Percentiles rank a stretch among this genome's conserved stretches.
Evolutionary conservation across 805 yeast genomes (phyloP).

Genomic region (Suhomyces kilbournensis): DNA sequence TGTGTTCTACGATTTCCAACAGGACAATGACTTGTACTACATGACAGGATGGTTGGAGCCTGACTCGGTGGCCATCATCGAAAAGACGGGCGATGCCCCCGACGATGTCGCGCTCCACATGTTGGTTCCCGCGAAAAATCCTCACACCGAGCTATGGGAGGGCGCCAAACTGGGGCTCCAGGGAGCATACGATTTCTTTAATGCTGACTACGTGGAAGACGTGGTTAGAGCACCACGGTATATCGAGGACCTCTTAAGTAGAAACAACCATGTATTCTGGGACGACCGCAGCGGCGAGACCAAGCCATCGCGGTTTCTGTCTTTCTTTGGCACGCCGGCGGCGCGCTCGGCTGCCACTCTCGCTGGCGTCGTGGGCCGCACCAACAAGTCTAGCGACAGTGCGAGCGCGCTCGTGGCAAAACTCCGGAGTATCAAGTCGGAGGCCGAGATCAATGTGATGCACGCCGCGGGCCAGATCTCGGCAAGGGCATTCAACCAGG

Average conservation of each 20-base stretch:
- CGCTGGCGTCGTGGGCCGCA: constrained; percentile 18
- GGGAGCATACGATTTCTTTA: constrained; percentile 80
- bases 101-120: constrained; percentile 63
- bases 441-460: constrained; percentile 74
- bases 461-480: constrained; percentile 80
- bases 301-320: constrained; percentile 12
- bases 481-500: constrained; percentile 78
- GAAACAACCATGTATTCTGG: constrained; percentile 52
- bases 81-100: constrained; percentile 48
- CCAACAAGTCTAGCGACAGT: constrained; percentile 39
- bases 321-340: constrained; percentile 14
- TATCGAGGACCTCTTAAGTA: constrained; percentile 45
- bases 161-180: constrained; percentile 86
- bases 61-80: constrained; percentile 65
- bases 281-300: constrained; percentile 37
- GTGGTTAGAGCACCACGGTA: constrained; percentile 43
- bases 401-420: constrained; percentile 42
- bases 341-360: constrained; percentile 12
- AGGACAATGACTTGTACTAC: constrained; percentile 83
- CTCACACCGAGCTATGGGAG: constrained; percentile 85
- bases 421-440: constrained; percentile 69
- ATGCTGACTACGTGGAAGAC: constrained; percentile 73
- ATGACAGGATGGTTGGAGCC: constrained; percentile 94
- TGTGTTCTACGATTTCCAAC: constrained; percentile 90
- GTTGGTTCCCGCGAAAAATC: constrained; percentile 82